These are phyloP conservation scores for Monosporascus sp. DNA, from an alignment of 2,329 filamentous ascomycete genomes.

Conservation along the genomic window DNA sequence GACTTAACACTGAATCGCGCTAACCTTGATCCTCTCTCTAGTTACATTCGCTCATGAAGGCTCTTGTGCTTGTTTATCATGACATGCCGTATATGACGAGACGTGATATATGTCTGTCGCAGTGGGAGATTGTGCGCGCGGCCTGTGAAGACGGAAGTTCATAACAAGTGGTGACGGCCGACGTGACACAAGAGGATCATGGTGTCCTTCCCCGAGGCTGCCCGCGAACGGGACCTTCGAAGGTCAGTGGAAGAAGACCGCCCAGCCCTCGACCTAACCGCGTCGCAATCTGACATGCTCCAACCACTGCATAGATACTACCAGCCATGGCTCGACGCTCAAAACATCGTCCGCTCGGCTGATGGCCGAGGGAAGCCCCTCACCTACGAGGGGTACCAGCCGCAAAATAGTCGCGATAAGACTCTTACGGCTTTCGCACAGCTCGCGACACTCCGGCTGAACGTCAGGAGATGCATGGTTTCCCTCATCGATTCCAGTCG, in stretches of 20 bases:
- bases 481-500: slow-evolving; percentile 39
- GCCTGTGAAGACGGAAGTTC: no score
- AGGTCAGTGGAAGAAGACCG: not conserved
- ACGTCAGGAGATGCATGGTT: slow-evolving; percentile 42
- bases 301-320: slow-evolving; percentile 13
- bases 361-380: slow-evolving; percentile 2
- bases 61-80: no score
- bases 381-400: slow-evolving; percentile 22
- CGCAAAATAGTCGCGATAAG: slow-evolving; percentile 29
- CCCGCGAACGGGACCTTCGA: not conserved
- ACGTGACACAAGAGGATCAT: not conserved
- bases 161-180: no score
- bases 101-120: no score
- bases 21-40: no score
- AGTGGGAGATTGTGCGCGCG: no score
- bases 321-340: slow-evolving; percentile 19
- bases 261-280: not conserved
- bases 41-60: no score
- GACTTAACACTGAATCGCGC: no score
- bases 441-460: slow-evolving; percentile 41
- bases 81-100: no score
- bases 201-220: not conserved
- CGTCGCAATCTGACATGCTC: not conserved
- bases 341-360: slow-evolving; percentile 10
- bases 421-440: slow-evolving; percentile 43